These are phyloP conservation scores for Exophiala oligosperma DNA, from an alignment of 2,329 filamentous ascomycete genomes.

Conservation along the genomic window DNA sequence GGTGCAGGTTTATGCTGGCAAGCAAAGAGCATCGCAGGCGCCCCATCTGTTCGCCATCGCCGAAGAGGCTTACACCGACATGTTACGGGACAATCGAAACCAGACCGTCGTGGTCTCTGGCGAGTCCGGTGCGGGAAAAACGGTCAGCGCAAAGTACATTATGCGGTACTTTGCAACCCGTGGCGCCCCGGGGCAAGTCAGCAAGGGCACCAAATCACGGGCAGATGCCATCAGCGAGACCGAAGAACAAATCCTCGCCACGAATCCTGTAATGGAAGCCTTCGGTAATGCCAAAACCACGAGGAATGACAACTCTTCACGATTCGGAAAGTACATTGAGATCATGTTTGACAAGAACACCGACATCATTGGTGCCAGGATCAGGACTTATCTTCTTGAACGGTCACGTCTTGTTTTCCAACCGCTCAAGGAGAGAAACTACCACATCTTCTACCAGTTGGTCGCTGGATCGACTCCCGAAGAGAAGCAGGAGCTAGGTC, in stretches of 20 bases:
- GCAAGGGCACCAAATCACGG: slow-evolving; percentile 72
- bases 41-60: slow-evolving; percentile 98
- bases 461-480: slow-evolving; percentile 86
- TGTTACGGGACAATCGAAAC: slow-evolving; percentile 93
- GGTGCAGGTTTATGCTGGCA: slow-evolving; percentile 99
- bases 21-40: slow-evolving; percentile 92
- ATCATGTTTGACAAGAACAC: slow-evolving; percentile 97
- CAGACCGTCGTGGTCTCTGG: slow-evolving; percentile 99
- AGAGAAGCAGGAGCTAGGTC: slow-evolving; percentile 74
- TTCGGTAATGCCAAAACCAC: slow-evolving; percentile 99
- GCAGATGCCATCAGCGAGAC: slow-evolving; percentile 87
- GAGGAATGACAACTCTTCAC: slow-evolving; percentile 96
- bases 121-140: slow-evolving; percentile 98
- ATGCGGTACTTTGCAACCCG: slow-evolving; percentile 99
- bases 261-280: slow-evolving; percentile 99
- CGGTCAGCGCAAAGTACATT: slow-evolving; percentile 98
- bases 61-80: slow-evolving; percentile 97
- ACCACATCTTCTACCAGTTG: slow-evolving; percentile 98
- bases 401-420: slow-evolving; percentile 96
- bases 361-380: slow-evolving; percentile 97
- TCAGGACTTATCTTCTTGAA: slow-evolving; percentile 92
- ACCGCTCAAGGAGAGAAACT: slow-evolving; percentile 95
- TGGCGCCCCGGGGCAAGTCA: slow-evolving; percentile 86
- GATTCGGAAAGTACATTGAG: slow-evolving; percentile 99
- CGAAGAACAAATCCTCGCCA: slow-evolving; percentile 96